A percentile compares a stretch with the other conserved stretches of the same genome.
These are phyloP conservation scores for Volvox reticuliferus DNA, from an alignment of 139 green algal species.

Conservation along the genomic window DNA sequence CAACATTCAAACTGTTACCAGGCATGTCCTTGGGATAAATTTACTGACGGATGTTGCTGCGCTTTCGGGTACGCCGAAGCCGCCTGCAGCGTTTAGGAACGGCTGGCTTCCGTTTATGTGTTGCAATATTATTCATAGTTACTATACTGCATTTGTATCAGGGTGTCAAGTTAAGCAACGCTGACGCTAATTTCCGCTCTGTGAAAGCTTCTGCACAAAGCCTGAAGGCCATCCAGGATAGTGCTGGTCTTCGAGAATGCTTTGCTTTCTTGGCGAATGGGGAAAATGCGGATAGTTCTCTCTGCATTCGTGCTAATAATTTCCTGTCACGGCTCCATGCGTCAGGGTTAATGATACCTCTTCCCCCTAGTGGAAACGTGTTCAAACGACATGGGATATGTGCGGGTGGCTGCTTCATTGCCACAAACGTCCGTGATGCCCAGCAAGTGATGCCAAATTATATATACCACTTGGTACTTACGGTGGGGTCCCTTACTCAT, in stretches of 20 bases:
- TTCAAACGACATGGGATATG: not conserved
- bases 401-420: constrained; percentile 25
- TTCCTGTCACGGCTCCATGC: not conserved
- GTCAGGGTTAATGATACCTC: not conserved
- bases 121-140: not conserved
- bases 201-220: not conserved
- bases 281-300: not conserved
- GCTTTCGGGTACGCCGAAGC: not conserved
- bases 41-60: not conserved
- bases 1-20: too few relatives aligned
- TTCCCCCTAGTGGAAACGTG: not conserved
- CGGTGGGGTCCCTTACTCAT: not conserved
- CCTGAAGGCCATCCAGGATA: not conserved
- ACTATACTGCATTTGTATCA: not conserved
- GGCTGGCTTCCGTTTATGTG: not conserved
- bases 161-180: not conserved
- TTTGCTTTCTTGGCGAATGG: not conserved
- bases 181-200: not conserved
- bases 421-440: constrained; percentile 12
- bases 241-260: not conserved
- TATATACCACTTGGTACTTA: not conserved
- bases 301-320: not conserved
- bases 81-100: not conserved
- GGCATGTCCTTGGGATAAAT: too few relatives aligned
- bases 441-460: constrained; percentile 32